Evolutionary conservation across 2,329 filamentous ascomycete genomes (phyloP).

Genomic region (Sphaerulina vaccinii): DNA sequence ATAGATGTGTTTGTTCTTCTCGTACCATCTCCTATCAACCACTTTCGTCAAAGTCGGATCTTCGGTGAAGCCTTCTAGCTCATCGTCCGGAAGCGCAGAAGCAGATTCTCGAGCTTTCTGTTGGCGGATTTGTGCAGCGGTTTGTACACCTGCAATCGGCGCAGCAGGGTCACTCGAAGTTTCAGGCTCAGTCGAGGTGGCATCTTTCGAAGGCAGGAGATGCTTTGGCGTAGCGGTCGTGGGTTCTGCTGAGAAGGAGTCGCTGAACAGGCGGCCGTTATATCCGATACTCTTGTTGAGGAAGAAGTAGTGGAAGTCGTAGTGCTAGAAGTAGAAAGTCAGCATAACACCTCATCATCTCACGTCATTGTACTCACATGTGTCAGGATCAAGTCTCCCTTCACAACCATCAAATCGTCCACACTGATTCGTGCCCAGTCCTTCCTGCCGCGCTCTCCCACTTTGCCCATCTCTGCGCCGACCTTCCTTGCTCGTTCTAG

Average conservation of each 20-base stretch:
- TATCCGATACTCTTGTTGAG: conserved; percentile 79
- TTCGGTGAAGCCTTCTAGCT: conserved; percentile 70
- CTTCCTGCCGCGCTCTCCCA: conserved; percentile 60
- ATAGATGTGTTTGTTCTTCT: conserved; percentile 97
- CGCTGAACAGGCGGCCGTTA: conserved; percentile 68
- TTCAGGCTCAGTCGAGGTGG: neutral
- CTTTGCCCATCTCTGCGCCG: conserved; percentile 73
- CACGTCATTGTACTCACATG: conserved; percentile 64
- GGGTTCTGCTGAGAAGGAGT: conserved; percentile 61
- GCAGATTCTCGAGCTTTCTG: conserved; percentile 21
- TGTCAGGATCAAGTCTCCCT: conserved; percentile 86
- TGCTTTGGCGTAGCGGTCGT: conserved; percentile 44
- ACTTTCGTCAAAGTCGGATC: conserved; percentile 86
- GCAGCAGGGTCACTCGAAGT: conserved; percentile 5
- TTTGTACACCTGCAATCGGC: conserved; percentile 20
- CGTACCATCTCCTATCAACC: conserved; percentile 94
- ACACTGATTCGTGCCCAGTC: conserved; percentile 94
- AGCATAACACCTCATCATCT: conserved; percentile 11
- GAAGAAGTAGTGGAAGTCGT: conserved; percentile 95
- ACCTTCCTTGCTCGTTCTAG: conserved; percentile 88
- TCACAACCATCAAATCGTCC: conserved; percentile 90
- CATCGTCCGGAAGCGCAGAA: conserved; percentile 49
- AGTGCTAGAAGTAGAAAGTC: conserved; percentile 63
- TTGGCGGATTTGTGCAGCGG: conserved; percentile 28
- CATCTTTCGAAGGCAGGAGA: conserved; percentile 27